These are phyloP conservation scores for Monsonia emarginata DNA, from an alignment of 441 rosid genomes.

Conservation along the genomic window DNA sequence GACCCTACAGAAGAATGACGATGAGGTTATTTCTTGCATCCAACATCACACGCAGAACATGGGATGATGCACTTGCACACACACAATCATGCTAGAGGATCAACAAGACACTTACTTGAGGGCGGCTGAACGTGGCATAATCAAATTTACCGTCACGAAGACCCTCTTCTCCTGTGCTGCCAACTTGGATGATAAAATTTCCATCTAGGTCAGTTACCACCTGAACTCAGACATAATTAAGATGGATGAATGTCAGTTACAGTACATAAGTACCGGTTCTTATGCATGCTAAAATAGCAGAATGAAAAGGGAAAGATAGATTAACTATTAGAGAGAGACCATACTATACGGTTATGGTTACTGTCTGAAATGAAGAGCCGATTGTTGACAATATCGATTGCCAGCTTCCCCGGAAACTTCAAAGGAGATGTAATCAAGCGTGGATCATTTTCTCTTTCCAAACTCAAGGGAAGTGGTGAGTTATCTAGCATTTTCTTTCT, in stretches of 20 bases:
- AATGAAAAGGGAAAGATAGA: background rate
- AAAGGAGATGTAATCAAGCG: conserved; percentile 67
- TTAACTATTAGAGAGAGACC: conserved; percentile 27
- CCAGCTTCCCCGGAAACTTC: conserved; percentile 93
- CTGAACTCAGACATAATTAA: conserved; percentile 32
- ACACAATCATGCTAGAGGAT: background rate
- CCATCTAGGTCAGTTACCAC: conserved; percentile 86
- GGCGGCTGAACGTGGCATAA: conserved; percentile 71
- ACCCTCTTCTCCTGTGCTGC: conserved; percentile 79
- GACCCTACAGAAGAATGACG: conserved; percentile 47
- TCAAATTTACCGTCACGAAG: conserved; percentile 74
- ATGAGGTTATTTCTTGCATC: conserved; percentile 7
- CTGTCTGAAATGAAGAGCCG: conserved; percentile 92
- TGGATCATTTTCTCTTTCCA: conserved; percentile 79
- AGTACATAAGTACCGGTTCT: background rate
- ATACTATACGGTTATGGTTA: conserved; percentile 89
- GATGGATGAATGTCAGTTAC: conserved; percentile 3
- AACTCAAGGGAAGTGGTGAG: conserved; percentile 52
- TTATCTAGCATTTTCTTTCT: conserved; percentile 56
- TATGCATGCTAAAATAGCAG: background rate
- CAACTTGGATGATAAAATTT: conserved; percentile 69
- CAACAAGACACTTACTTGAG: conserved; percentile 48
- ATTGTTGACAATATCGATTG: conserved; percentile 69
- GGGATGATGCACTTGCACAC: background rate
- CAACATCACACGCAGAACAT: background rate